A percentile compares a stretch with the other conserved stretches of the same genome.
These are phyloP conservation scores for Nidularia pulvinata DNA, from an alignment of 768 basidiomycete genomes.

Conservation along the genomic window DNA sequence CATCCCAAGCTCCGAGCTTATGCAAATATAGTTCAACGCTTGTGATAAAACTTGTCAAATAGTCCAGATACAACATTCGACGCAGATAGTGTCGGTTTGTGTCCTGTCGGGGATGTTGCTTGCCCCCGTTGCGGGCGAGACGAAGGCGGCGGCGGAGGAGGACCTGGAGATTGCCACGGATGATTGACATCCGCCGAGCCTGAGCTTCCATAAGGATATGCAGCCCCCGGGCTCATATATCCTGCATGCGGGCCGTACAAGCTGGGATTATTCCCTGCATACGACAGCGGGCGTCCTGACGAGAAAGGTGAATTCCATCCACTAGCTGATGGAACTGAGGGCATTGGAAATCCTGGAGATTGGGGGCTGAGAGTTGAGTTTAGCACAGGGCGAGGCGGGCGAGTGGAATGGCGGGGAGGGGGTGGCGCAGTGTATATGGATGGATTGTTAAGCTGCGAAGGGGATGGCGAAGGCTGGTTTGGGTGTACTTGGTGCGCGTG, in stretches of 20 bases:
- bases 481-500: conserved; percentile 30
- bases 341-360: neutral
- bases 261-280: neutral
- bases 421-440: conserved; percentile 33
- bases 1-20: neutral
- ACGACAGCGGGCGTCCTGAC: neutral
- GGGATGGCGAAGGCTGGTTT: conserved; percentile 37
- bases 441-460: conserved; percentile 39
- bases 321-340: conserved; percentile 7
- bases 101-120: no score
- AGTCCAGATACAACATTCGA: neutral
- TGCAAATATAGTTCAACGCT: neutral
- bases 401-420: conserved; percentile 12
- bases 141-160: neutral
- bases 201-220: conserved; percentile 4
- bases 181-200: neutral
- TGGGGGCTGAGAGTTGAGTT: neutral
- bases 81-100: no score
- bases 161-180: conserved; percentile 3
- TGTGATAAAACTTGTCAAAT: neutral
- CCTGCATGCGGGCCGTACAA: conserved; percentile 6
- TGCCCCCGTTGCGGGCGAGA: no score
- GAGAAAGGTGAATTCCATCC: neutral
- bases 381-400: conserved; percentile 4
- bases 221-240: neutral